These are phyloP conservation scores for Rhizopogon hawkerae DNA, from an alignment of 1,284 basidiomycete genomes.

Conservation along the genomic window DNA sequence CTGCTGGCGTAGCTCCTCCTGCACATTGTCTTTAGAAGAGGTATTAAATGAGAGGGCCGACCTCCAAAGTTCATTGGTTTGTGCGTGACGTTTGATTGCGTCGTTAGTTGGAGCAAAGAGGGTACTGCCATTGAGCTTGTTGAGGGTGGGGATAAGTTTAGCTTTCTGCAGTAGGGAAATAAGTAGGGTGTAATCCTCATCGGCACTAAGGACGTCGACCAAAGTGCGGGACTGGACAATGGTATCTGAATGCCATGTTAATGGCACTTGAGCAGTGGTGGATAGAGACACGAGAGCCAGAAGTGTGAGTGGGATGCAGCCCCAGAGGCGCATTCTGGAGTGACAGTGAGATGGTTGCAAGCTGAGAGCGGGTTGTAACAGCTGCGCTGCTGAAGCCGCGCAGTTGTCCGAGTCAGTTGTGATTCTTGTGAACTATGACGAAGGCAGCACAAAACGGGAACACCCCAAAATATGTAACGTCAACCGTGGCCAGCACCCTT, in stretches of 20 bases:
- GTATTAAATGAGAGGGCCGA: slow-evolving; percentile 33
- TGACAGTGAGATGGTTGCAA: background rate
- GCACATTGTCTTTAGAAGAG: slow-evolving; percentile 62
- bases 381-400: background rate
- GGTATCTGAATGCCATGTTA: slow-evolving; percentile 15
- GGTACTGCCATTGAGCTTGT: slow-evolving; percentile 74
- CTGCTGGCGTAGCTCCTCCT: slow-evolving; percentile 79
- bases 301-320: slow-evolving; percentile 30
- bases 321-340: slow-evolving; percentile 29
- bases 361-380: background rate
- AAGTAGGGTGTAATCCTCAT: slow-evolving; percentile 75
- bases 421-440: slow-evolving; percentile 1
- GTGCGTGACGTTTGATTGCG: slow-evolving; percentile 57
- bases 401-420: background rate
- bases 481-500: background rate
- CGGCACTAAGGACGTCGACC: slow-evolving; percentile 69
- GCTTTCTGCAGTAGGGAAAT: slow-evolving; percentile 78
- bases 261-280: slow-evolving; percentile 24
- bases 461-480: too few species aligned
- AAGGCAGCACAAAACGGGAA: too few species aligned
- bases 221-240: slow-evolving; percentile 38
- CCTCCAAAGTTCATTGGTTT: slow-evolving; percentile 41
- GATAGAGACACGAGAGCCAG: slow-evolving; percentile 26
- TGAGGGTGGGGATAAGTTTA: slow-evolving; percentile 86
- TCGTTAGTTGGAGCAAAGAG: slow-evolving; percentile 95